Evolutionary conservation across 2,329 filamentous ascomycete species (phyloP), one percentile per base, ranked within the genome.

Genomic region (Phialophora macrospora): DNA sequence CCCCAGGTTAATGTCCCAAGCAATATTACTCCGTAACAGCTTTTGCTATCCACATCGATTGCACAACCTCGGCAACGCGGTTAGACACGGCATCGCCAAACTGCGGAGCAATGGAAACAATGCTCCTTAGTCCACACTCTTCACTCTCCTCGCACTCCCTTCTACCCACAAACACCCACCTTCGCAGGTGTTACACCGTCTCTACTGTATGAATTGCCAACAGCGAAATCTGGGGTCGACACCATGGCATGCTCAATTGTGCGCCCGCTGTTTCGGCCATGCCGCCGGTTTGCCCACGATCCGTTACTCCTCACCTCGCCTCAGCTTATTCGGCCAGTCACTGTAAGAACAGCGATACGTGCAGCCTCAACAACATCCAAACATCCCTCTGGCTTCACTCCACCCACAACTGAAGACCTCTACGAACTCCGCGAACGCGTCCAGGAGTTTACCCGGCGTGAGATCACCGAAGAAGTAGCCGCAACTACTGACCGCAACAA

Each of bases 361-460:
- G 44, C 61, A 41, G 69, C 70, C 17, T 72, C 75, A 17, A 60
- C 58, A 8, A 85, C 87, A 64, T 93, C 92, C 17, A 91, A 91
- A 75, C 88, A 90, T 74, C 87, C 88, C 3, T 81, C 82, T 62
- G 84, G 84, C 71, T 90, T 90, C 75, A 79, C 79, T 3, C 83
- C 87, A 11, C 93, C 93, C 0, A 84, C 89, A 0, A 80, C 86
- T 52, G 84, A 88, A 64, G 93, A 97, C 63, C 84, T 97, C 7
- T 79, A 88, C 24, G 92, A 97, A 80, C 83, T 97, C 66, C 87
- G 93, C 64, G 91, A 93, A 74, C 84, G 90, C 28, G 92, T 96
- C 30, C 91, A 93, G 73, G 93, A 97, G 64, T 99, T 99, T 74
- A 88, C 91, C 83, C 88, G 91, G 66, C 88, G 94, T 73, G 93